Evolutionary conservation across 139 green algal species (phyloP).

Genomic region (Klebsormidium nitens): DNA sequence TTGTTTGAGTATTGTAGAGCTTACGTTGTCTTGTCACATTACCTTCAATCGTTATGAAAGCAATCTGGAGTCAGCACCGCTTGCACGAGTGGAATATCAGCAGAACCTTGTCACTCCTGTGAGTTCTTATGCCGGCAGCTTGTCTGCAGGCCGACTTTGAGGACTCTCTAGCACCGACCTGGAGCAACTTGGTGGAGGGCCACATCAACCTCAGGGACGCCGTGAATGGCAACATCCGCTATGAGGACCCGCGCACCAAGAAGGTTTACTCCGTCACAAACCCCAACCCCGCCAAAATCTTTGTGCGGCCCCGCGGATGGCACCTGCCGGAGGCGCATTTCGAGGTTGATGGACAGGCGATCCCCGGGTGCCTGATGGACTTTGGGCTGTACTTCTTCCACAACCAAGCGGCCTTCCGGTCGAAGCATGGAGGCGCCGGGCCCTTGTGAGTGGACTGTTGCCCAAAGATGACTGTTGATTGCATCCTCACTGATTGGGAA

Average conservation of each 20-base stretch:
- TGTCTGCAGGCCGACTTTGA: constrained; percentile 35
- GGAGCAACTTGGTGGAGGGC: constrained; percentile 66
- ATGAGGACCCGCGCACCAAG: constrained; percentile 50
- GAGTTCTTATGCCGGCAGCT: neutral
- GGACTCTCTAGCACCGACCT: constrained; percentile 78
- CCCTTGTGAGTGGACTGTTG: no score
- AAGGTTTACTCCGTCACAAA: constrained; percentile 64
- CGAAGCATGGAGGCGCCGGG: constrained; percentile 44
- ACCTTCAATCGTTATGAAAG: no score
- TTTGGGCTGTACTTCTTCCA: constrained; percentile 89
- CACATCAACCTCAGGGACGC: constrained; percentile 70
- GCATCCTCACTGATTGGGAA: no score
- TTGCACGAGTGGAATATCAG: no score
- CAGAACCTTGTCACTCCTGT: neutral
- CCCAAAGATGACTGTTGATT: no score
- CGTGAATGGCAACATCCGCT: constrained; percentile 54
- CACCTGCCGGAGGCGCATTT: constrained; percentile 81
- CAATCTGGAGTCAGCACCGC: no score
- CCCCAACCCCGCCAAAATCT: constrained; percentile 24
- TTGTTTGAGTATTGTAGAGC: no score
- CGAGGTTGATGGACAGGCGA: constrained; percentile 61
- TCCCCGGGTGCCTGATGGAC: constrained; percentile 65
- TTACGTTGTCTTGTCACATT: no score
- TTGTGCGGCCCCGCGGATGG: constrained; percentile 63
- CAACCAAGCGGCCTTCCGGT: constrained; percentile 48